Evolutionary conservation across 1,284 basidiomycete species (phyloP).

Genomic region (Golubevia sp.): DNA sequence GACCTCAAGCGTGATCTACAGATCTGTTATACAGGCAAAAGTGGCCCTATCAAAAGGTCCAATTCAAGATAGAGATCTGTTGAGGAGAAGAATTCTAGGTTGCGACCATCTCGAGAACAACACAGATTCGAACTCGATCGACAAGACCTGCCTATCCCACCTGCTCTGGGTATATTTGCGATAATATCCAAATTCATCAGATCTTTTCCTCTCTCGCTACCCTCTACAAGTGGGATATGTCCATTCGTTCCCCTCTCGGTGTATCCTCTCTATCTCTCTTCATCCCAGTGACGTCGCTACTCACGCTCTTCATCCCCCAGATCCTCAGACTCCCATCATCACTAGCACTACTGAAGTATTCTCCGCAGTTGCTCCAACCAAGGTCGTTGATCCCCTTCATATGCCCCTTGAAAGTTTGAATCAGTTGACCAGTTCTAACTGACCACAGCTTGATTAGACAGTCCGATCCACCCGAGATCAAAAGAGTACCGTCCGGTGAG

Average conservation of each 20-base stretch:
- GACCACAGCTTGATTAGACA: constrained; percentile 35
- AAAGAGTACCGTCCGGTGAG: constrained; percentile 63
- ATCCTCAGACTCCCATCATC: constrained; percentile 42
- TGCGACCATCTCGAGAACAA: no score
- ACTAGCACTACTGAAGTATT: constrained; percentile 42
- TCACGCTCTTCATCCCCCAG: constrained; percentile 24
- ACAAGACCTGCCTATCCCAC: no score
- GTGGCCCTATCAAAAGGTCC: neutral
- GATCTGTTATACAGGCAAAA: constrained; percentile 2
- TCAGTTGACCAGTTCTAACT: constrained; percentile 19
- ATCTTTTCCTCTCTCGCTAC: no score
- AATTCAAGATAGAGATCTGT: neutral
- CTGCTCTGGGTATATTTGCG: no score
- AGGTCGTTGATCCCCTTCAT: constrained; percentile 41
- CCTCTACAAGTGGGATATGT: no score
- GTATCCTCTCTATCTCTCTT: no score
- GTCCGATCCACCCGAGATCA: constrained; percentile 40
- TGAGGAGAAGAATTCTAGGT: neutral
- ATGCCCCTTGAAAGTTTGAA: constrained; percentile 25
- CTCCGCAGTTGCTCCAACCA: constrained; percentile 38
- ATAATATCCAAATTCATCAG: no score
- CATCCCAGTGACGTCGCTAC: no score
- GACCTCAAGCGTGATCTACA: constrained; percentile 22
- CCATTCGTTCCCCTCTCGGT: no score
- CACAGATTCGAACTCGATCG: no score